Evolutionary conservation across 768 basidiomycete genomes (phyloP), one percentile per base, ranked within the genome.

Genomic region (Lentinula boryana): DNA sequence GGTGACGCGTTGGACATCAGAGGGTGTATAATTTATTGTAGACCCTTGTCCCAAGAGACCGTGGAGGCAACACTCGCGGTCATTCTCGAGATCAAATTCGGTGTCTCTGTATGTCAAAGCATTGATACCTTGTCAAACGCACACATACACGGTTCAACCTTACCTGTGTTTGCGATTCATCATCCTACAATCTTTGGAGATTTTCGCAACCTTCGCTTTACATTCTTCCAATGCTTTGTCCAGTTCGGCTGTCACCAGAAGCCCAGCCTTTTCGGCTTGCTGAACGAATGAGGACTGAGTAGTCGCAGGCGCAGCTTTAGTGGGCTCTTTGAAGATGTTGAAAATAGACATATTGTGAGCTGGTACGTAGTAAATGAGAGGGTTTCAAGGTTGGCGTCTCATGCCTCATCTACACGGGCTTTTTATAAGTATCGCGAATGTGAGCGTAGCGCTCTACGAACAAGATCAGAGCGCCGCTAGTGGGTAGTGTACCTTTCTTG

Each of bases 81-180:
- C 79, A 41, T 74, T 75, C 58, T 78, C 78, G 4, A 82, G 67
- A 64, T 85, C 84, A 60, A 84, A 85, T 63, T 83, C 83, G 27
- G 81, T 71, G 68, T 85, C 84, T 65, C 84, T 82, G 62, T 48
- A 36, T 44, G 21, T n/a, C 1, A 56, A 53, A 10, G n/a, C 15
- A n/a, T 36, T 27, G 27, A 27, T 27, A 27, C 27, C 27, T 27
- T 3, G 27, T 27, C 27, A 27, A 27, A 27, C 27, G 27, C 27
- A 3, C 27, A 27, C 27, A 27, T 27, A 27, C 27, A 27, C 7
- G 49, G 40, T 15, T 43, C 7, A n/a, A 8, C 61, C 75, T 21
- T 60, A 83, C 82, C 83, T 71, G 67, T 82, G 83, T 62, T 79
- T 80, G 40, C 80, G 68, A 63, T 84, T 84, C 61, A 75, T 77